These are phyloP conservation scores for Wickerhamomyces chambardii DNA, from an alignment of 805 yeast genomes.

Conservation along the genomic window DNA sequence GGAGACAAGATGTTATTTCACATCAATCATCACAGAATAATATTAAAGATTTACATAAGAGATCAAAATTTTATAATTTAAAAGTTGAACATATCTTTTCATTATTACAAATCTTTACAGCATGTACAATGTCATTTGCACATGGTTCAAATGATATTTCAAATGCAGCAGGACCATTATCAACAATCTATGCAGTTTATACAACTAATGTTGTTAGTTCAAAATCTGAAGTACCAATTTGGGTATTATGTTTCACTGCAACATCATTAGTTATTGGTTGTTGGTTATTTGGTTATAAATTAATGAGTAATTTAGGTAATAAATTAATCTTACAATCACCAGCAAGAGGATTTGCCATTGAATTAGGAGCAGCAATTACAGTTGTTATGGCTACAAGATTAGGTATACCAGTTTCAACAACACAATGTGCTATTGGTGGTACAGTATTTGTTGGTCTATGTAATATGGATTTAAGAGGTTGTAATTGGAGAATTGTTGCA, in stretches of 20 bases:
- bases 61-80: constrained; percentile 61
- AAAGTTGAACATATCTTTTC: constrained; percentile 63
- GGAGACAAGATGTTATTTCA: constrained; percentile 52
- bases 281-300: constrained; percentile 66
- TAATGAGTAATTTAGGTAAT: constrained; percentile 67
- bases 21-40: constrained; percentile 39
- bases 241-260: constrained; percentile 67
- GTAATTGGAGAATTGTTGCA: constrained; percentile 69
- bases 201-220: constrained; percentile 29
- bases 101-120: constrained; percentile 61
- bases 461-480: constrained; percentile 51
- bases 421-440: constrained; percentile 75
- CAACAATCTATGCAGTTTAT: constrained; percentile 61
- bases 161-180: constrained; percentile 69
- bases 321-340: constrained; percentile 71
- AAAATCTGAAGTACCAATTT: constrained; percentile 55
- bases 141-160: constrained; percentile 79
- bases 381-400: constrained; percentile 69
- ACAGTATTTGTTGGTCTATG: constrained; percentile 70
- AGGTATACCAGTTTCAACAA: constrained; percentile 66
- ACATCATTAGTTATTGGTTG: constrained; percentile 56
- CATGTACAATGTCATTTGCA: constrained; percentile 74
- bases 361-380: constrained; percentile 71
- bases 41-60: constrained; percentile 40
- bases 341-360: constrained; percentile 68